phyloP scores from a whole-genome alignment of 2,329 filamentous ascomycete genomes.

The Colletotrichum noveboracense region DNA sequence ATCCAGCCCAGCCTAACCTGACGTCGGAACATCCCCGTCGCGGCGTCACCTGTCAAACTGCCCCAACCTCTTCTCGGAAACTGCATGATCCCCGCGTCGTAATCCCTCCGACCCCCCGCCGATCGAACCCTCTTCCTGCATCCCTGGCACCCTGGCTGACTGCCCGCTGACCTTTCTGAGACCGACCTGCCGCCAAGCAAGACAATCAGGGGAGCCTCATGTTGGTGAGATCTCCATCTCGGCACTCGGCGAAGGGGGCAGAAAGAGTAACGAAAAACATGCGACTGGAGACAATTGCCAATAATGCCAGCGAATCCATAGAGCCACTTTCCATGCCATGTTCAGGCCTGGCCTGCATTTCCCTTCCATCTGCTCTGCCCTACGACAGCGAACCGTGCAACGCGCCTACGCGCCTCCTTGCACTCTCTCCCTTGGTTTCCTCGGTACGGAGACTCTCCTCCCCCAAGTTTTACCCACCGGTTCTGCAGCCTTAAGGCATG shows the following conservation, averaged over 20 bases:
- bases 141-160: not conserved
- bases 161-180: not conserved
- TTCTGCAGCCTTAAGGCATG: not conserved
- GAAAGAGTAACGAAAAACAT: not conserved
- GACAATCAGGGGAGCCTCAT: conserved; percentile 2
- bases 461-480: not conserved
- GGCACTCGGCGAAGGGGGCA: not conserved
- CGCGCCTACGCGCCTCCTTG: not conserved
- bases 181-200: not conserved
- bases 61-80: not conserved
- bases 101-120: not conserved
- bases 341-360: not conserved
- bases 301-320: not conserved
- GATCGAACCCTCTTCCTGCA: conserved; percentile 1
- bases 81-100: conserved; percentile 15
- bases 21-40: conserved; percentile 2
- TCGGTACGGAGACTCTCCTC: not conserved
- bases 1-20: not conserved
- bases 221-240: not conserved
- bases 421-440: not conserved
- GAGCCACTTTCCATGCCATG: not conserved
- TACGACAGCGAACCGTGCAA: not conserved
- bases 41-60: conserved; percentile 1
- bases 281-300: not conserved
- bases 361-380: not conserved